Conservation (phyloP, 805 yeast species). For the Schwanniomyces yamadae region DNA sequence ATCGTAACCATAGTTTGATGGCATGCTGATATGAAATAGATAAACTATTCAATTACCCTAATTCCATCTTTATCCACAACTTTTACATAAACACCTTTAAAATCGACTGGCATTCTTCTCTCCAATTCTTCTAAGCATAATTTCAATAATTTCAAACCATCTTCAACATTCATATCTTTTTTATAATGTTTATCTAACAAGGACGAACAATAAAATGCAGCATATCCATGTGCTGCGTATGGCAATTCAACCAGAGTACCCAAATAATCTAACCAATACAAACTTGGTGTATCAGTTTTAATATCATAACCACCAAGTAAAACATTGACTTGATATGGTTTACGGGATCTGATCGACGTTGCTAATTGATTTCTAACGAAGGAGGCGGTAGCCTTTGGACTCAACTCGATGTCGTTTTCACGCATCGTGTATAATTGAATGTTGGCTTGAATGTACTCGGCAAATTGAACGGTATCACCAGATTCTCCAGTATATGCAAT, state of each 20-base stretch:
- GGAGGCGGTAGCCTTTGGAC: slow-evolving; percentile 83
- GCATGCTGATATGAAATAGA: slow-evolving; percentile 1
- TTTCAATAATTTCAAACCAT: slow-evolving; percentile 73
- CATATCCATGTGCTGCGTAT: slow-evolving; percentile 97
- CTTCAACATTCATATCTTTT: slow-evolving; percentile 68
- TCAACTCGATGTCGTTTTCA: slow-evolving; percentile 70
- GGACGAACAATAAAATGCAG: slow-evolving; percentile 93
- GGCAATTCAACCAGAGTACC: slow-evolving; percentile 92
- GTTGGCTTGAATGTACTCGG: slow-evolving; percentile 92
- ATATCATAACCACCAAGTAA: slow-evolving; percentile 80
- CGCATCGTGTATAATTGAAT: slow-evolving; percentile 85
- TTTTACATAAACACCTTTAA: slow-evolving; percentile 79
- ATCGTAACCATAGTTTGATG: neutral
- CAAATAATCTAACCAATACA: slow-evolving; percentile 89
- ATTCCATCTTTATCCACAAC: slow-evolving; percentile 64
- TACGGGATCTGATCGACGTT: slow-evolving; percentile 77
- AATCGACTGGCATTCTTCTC: slow-evolving; percentile 88
- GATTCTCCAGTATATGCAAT: slow-evolving; percentile 94
- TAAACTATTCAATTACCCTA: slow-evolving; percentile 28
- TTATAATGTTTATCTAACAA: slow-evolving; percentile 87
- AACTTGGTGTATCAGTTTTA: slow-evolving; percentile 55
- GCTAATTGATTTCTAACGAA: slow-evolving; percentile 89
- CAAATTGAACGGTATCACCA: slow-evolving; percentile 94
- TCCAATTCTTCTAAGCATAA: slow-evolving; percentile 76
- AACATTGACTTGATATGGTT: slow-evolving; percentile 94